Percentiles rank a stretch among this genome's conserved stretches.
phyloP scores from a whole-genome alignment of 2,329 filamentous ascomycete species.

The Harringtonia aguacate region DNA sequence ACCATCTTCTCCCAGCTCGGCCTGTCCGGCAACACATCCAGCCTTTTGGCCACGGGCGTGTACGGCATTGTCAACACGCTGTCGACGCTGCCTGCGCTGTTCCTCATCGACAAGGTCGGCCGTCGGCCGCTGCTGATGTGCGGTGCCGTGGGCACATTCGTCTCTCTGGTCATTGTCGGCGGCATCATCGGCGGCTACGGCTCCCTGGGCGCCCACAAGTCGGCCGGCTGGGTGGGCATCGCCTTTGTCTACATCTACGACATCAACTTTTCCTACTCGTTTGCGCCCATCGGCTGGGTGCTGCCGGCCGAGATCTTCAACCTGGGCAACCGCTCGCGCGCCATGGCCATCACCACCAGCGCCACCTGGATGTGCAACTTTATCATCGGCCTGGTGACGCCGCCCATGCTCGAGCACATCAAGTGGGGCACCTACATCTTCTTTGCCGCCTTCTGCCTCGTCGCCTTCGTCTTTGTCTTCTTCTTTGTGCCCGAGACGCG shows the following conservation, averaged over 20 bases:
- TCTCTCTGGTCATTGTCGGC: background rate
- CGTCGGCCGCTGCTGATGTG: background rate
- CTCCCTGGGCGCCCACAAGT: background rate
- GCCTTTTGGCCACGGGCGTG: background rate
- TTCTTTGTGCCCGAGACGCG: conserved; percentile 5
- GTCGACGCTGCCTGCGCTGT: background rate
- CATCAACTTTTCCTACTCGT: background rate
- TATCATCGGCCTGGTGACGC: background rate
- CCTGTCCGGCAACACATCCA: background rate
- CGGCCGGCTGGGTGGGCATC: background rate
- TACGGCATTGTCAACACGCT: background rate
- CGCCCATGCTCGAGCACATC: background rate
- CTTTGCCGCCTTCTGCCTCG: conserved; percentile 1
- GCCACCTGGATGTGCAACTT: conserved; percentile 1
- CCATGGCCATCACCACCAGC: background rate
- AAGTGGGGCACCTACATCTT: conserved; percentile 4
- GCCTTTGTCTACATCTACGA: background rate
- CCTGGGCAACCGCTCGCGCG: background rate
- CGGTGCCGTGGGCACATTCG: background rate
- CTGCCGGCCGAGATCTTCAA: conserved; percentile 1
- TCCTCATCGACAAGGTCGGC: background rate
- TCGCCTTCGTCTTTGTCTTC: background rate
- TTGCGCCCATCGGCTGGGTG: background rate
- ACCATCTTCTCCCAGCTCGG: background rate
- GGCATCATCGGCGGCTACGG: background rate